Base-by-base conservation (phyloP, 768 basidiomycete genomes). In the Kwoniella mangroviensis region DNA sequence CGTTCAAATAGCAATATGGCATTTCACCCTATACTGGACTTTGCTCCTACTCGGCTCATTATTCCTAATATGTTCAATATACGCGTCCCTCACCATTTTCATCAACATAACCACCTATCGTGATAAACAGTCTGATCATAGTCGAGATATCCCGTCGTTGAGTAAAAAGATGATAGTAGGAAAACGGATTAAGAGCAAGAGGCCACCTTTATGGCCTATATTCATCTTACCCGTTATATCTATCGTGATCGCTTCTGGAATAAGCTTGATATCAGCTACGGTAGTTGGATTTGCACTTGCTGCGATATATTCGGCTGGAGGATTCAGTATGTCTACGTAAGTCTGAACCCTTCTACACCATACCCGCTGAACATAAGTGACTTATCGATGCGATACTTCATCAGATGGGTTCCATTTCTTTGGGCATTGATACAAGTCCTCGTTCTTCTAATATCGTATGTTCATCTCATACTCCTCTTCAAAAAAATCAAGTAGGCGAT, bases 11-110 rank as follows among this genome's bases (percentile, higher is more conserved):
- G 79, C 68, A n/a, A 78, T 80, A 17, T 80, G 79, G 79, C 63
- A 71, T n/a, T 80, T 78, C 70, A 80, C 79, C 6, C 60, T 80
- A 17, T 80, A 75, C 71, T 80, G 79, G 79, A 80, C 75, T 13
- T 51, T 80, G 52, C 49, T 73, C 28, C 66, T 77, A 28, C 41
- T 77, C 42, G 65, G 75, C 22, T 49, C 55, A 10, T 67, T 75
- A 40, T 78, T 78, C 68, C 61, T 78, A 17, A 51, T 80, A 42
- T 73, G 71, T 24, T 71, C 75, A 4, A 49, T 72, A 7, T 40
- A 74, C 56, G 77, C 79, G 1, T 63, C 68, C 6, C 52, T 75
- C 62, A 74, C 67, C 49, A 71, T 77, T 52, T 58, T 73, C 54
- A 72, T 77, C 3, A 77, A 77, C 19, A 60, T 75, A 21, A 64